Percentiles rank a stretch among this genome's conserved stretches.
Evolutionary conservation across 2,329 filamentous ascomycete genomes (phyloP).

Genomic region (Incumbomyces delicatus): DNA sequence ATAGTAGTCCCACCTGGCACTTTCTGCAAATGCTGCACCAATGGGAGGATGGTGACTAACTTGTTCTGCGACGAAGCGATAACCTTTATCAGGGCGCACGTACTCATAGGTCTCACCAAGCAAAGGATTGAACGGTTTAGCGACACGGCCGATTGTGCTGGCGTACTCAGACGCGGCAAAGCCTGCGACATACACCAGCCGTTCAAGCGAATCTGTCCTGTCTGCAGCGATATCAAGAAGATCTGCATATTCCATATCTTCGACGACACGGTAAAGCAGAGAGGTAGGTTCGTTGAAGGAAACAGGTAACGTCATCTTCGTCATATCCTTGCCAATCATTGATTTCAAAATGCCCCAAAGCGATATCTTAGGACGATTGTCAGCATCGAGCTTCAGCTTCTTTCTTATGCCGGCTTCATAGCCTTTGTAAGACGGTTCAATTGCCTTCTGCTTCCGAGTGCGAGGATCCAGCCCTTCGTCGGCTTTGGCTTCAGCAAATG

Average conservation of each 20-base stretch:
- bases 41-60: conserved; percentile 95
- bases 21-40: conserved; percentile 86
- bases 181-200: conserved; percentile 85
- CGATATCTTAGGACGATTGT: conserved; percentile 86
- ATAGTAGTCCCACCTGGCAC: conserved; percentile 90
- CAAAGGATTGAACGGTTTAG: conserved; percentile 95
- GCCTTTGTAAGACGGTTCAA: conserved; percentile 70
- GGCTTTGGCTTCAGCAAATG: conserved; percentile 13
- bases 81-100: conserved; percentile 87
- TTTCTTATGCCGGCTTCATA: conserved; percentile 82
- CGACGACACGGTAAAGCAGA: conserved; percentile 82
- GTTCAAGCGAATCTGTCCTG: conserved; percentile 75
- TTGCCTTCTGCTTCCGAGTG: conserved; percentile 47
- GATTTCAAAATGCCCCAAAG: conserved; percentile 97
- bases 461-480: conserved; percentile 42
- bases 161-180: conserved; percentile 96
- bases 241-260: conserved; percentile 97
- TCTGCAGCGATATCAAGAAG: conserved; percentile 82
- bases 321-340: conserved; percentile 99
- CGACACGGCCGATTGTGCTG: conserved; percentile 90
- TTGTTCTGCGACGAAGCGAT: conserved; percentile 97
- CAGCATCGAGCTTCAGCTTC: conserved; percentile 77
- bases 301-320: conserved; percentile 96
- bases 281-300: conserved; percentile 99
- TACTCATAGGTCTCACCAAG: conserved; percentile 97